phyloP scores from a whole-genome alignment of 192 early-diverging fungal species.

The Backusella parvicylindrica region DNA sequence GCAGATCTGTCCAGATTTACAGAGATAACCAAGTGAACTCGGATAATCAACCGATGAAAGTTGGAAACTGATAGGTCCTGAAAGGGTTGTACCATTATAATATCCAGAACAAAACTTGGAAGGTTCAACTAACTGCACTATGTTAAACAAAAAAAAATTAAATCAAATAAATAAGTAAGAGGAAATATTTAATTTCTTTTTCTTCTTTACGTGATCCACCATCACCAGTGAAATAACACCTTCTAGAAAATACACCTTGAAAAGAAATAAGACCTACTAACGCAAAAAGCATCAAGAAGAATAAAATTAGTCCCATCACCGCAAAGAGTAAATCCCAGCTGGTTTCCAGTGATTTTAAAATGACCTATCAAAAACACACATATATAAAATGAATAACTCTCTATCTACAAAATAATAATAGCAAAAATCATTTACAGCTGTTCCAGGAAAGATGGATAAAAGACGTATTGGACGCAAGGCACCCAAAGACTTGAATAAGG shows the following conservation, averaged over 20 bases:
- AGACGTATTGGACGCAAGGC: constrained; percentile 48
- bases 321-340: constrained; percentile 36
- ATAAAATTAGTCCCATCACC: constrained; percentile 46
- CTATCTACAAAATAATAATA: neutral
- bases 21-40: constrained; percentile 42
- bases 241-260: constrained; percentile 44
- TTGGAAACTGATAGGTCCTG: constrained; percentile 14
- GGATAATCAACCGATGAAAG: constrained; percentile 4
- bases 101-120: constrained; percentile 29
- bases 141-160: neutral
- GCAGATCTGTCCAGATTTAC: constrained; percentile 41
- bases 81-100: constrained; percentile 17
- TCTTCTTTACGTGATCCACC: constrained; percentile 24
- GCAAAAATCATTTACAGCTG: constrained; percentile 20
- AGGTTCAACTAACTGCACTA: constrained; percentile 22
- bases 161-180: neutral
- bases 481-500: constrained; percentile 47
- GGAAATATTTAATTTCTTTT: neutral
- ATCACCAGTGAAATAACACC: constrained; percentile 27
- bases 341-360: constrained; percentile 29
- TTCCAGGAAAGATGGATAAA: constrained; percentile 39
- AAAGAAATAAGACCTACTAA: constrained; percentile 50
- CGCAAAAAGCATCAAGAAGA: constrained; percentile 38
- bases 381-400: neutral
- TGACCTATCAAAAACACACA: constrained; percentile 19